Percentiles rank a stretch among this genome's conserved stretches.
phyloP scores from a whole-genome alignment of 2,329 filamentous ascomycete genomes.

The Pseudogymnoascus sp. region DNA sequence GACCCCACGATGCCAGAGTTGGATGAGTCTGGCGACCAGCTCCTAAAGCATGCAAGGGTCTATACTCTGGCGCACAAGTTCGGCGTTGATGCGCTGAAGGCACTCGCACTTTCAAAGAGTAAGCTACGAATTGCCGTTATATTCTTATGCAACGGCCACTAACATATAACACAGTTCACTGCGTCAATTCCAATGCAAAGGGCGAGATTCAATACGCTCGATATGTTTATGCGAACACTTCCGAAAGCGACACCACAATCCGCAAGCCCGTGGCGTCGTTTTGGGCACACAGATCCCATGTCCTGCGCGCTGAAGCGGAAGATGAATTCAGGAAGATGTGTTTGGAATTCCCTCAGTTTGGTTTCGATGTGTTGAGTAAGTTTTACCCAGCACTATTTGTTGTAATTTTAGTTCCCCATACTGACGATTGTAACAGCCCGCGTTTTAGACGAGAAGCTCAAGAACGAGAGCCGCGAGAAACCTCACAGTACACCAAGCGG shows the following conservation, averaged over 20 bases:
- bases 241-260: conserved; percentile 59
- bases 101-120: conserved; percentile 72
- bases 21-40: conserved; percentile 71
- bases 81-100: conserved; percentile 57
- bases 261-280: conserved; percentile 80
- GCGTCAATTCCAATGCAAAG: conserved; percentile 75
- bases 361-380: conserved; percentile 81
- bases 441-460: conserved; percentile 58
- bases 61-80: conserved; percentile 84
- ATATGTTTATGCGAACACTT: conserved; percentile 77
- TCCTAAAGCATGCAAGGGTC: conserved; percentile 80
- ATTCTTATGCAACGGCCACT: not conserved
- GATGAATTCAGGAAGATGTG: conserved; percentile 77
- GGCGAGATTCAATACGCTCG: conserved; percentile 88
- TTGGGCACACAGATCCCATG: conserved; percentile 75
- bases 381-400: conserved; percentile 17
- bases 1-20: conserved; percentile 56
- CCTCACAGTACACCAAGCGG: conserved; percentile 26
- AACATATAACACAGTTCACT: conserved; percentile 48
- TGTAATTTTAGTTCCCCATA: not conserved
- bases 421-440: conserved; percentile 39
- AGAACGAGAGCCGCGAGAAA: conserved; percentile 52
- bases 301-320: conserved; percentile 76
- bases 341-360: conserved; percentile 83
- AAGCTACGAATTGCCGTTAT: not conserved